Conservation (phyloP, 805 yeast species). For the Metschnikowia bowlesiae region DNA sequence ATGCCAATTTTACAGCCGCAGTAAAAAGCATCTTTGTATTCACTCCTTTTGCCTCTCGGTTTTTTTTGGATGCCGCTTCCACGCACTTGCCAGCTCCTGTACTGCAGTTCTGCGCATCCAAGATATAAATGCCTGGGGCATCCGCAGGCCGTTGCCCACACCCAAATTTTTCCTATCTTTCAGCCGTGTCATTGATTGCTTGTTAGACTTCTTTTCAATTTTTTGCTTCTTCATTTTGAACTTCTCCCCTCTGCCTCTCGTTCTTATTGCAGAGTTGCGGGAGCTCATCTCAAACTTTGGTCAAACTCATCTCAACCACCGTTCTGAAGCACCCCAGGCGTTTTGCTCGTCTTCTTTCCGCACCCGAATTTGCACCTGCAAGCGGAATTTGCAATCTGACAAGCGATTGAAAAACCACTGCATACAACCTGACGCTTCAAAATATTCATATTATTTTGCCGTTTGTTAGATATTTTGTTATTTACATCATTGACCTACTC, state of each 20-base stretch:
- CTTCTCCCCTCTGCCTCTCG: neutral
- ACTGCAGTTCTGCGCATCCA: neutral
- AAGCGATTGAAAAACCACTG: neutral
- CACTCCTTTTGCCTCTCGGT: conserved; percentile 1
- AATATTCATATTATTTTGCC: no score
- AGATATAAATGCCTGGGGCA: conserved; percentile 1
- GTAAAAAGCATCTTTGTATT: neutral
- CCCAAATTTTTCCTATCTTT: neutral
- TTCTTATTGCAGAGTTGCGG: neutral
- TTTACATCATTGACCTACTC: no score
- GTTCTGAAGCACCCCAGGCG: neutral
- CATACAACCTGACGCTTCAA: neutral
- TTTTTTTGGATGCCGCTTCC: conserved; percentile 1
- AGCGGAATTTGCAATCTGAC: neutral
- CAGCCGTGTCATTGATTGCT: neutral
- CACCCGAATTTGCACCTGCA: neutral
- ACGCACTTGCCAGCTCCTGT: conserved; percentile 5
- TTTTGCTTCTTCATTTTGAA: neutral
- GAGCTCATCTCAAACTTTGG: neutral
- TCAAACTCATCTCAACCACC: neutral
- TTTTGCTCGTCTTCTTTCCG: neutral
- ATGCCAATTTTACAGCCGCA: neutral
- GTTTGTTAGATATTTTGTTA: no score
- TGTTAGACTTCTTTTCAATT: neutral
- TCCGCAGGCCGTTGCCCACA: neutral